Evolutionary conservation across 805 yeast species (phyloP).

Genomic region (Saccharomycopsis sp.): DNA sequence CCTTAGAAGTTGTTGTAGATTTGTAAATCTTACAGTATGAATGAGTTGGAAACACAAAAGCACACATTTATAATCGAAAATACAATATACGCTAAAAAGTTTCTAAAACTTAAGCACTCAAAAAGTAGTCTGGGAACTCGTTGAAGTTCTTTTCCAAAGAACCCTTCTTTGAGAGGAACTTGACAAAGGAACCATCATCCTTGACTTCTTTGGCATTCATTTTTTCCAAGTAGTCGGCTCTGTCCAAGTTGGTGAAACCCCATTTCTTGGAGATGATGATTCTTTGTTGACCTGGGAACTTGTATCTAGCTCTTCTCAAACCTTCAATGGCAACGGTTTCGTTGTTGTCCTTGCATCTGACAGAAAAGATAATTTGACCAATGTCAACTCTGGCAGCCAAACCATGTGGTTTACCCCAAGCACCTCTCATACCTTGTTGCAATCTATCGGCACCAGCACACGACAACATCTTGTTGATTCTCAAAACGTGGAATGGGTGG

Average conservation of each 20-base stretch:
- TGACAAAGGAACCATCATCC: conserved; percentile 99
- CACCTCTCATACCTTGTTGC: conserved; percentile 99
- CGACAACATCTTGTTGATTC: conserved; percentile 99
- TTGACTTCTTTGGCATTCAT: conserved; percentile 97
- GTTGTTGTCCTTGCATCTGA: conserved; percentile 97
- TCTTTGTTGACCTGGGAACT: conserved; percentile 99
- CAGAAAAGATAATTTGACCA: conserved; percentile 97
- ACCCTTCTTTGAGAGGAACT: conserved; percentile 97
- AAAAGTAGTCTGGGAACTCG: conserved; percentile 83
- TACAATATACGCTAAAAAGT: no score
- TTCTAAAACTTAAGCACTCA: conserved; percentile 36
- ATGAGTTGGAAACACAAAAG: no score
- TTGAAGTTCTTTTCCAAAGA: conserved; percentile 82
- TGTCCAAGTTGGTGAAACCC: conserved; percentile 99
- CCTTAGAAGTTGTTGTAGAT: no score
- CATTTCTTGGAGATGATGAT: conserved; percentile 99
- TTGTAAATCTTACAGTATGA: no score
- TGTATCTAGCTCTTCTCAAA: conserved; percentile 99
- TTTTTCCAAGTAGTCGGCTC: conserved; percentile 90
- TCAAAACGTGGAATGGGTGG: conserved; percentile 99
- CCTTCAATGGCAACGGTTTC: conserved; percentile 97
- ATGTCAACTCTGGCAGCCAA: conserved; percentile 98
- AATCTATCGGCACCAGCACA: conserved; percentile 99
- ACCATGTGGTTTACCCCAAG: conserved; percentile 99
- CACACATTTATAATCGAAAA: no score